Evolutionary conservation across 257 asterid species (phyloP).

Genomic region (Nemophila menziesii): DNA sequence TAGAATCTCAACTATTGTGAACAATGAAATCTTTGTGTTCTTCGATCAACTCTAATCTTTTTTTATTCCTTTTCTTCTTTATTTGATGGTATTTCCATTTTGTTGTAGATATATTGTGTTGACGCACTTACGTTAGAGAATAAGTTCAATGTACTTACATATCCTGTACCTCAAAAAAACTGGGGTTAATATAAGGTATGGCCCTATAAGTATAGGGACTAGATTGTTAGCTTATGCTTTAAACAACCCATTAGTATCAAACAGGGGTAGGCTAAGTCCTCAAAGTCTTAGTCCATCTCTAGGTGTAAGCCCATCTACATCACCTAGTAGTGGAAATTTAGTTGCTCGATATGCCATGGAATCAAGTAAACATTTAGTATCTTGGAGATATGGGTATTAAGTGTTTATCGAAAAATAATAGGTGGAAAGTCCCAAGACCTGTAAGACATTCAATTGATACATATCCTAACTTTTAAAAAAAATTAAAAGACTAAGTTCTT

Average conservation of each 20-base stretch:
- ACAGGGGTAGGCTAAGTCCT: slow-evolving; percentile 39
- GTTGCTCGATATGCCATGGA: slow-evolving; percentile 49
- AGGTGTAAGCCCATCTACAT: slow-evolving; percentile 46
- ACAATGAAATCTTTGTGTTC: too few relatives aligned
- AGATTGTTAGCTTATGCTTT: slow-evolving; percentile 45
- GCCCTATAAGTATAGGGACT: slow-evolving; percentile 42
- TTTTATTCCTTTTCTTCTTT: too few relatives aligned
- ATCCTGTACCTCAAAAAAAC: slow-evolving; percentile 32
- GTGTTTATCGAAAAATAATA: slow-evolving; percentile 27
- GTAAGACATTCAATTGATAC: slow-evolving; percentile 25
- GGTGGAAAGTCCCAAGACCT: slow-evolving; percentile 31
- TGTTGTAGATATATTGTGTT: slow-evolving; percentile 35
- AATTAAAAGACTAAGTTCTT: too few relatives aligned
- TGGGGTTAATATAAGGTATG: slow-evolving; percentile 33
- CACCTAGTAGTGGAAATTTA: slow-evolving; percentile 35
- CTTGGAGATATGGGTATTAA: slow-evolving; percentile 39
- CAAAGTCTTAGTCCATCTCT: slow-evolving; percentile 43
- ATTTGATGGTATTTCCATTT: neutral
- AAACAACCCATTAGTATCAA: slow-evolving; percentile 27
- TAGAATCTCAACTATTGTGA: too few relatives aligned
- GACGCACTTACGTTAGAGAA: slow-evolving; percentile 40
- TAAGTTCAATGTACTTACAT: slow-evolving; percentile 37
- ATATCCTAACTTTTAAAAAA: too few relatives aligned
- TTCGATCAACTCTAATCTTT: too few relatives aligned
- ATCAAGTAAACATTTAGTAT: slow-evolving; percentile 41